A percentile compares a stretch with the other conserved stretches of the same genome.
These are phyloP conservation scores for Diaporthe nobilis DNA, from an alignment of 2,329 filamentous ascomycete genomes.

Conservation along the genomic window DNA sequence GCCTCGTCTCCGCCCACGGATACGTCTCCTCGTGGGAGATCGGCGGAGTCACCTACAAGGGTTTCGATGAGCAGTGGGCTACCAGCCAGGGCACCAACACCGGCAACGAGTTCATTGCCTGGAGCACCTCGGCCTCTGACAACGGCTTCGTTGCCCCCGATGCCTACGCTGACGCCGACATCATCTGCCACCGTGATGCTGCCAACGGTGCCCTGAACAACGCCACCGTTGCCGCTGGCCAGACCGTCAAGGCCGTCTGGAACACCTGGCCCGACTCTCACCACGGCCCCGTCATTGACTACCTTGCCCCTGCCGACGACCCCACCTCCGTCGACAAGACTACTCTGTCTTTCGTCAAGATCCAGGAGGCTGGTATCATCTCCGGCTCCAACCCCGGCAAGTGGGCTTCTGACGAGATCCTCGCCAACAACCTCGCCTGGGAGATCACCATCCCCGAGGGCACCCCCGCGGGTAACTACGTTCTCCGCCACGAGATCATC, in stretches of 20 bases:
- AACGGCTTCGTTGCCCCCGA: constrained; percentile 59
- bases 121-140: constrained; percentile 44
- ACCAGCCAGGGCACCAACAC: constrained; percentile 34
- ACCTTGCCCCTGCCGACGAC: constrained; percentile 72
- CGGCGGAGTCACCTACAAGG: constrained; percentile 48
- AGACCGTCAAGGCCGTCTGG: constrained; percentile 55
- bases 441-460: constrained; percentile 58
- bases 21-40: constrained; percentile 50
- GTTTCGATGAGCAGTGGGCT: constrained; percentile 44
- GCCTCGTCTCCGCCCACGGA: constrained; percentile 48
- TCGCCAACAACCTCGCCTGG: constrained; percentile 59
- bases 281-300: constrained; percentile 71
- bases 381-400: constrained; percentile 57
- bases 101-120: constrained; percentile 41
- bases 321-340: constrained; percentile 67
- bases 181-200: constrained; percentile 55
- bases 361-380: constrained; percentile 68
- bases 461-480: constrained; percentile 56
- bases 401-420: constrained; percentile 67
- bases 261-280: constrained; percentile 56
- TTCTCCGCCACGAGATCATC: constrained; percentile 64
- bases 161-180: constrained; percentile 52
- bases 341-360: constrained; percentile 74
- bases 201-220: constrained; percentile 51
- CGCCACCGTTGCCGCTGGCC: constrained; percentile 53